These are phyloP conservation scores for Rhodotorula sp. DNA, from an alignment of 1,284 basidiomycete genomes.

Conservation along the genomic window DNA sequence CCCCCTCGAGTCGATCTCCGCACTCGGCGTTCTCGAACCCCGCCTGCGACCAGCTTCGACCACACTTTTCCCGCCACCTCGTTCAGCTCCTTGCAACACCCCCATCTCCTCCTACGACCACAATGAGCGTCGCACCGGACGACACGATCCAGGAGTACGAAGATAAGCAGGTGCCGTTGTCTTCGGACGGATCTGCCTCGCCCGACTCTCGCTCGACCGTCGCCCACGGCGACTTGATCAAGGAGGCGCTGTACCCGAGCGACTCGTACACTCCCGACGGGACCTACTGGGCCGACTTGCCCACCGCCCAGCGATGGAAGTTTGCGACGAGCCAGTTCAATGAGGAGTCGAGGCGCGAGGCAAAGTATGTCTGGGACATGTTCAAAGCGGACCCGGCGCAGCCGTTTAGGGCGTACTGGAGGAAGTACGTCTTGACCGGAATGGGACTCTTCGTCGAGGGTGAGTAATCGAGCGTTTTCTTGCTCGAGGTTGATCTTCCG, in stretches of 20 bases:
- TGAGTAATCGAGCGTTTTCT: background rate
- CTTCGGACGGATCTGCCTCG: background rate
- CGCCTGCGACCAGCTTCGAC: background rate
- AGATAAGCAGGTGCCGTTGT: background rate
- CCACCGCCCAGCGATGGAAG: conserved; percentile 42
- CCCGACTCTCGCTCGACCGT: background rate
- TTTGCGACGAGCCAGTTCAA: conserved; percentile 55
- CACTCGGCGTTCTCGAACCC: too few species aligned
- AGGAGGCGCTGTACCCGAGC: conserved; percentile 41
- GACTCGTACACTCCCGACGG: conserved; percentile 38
- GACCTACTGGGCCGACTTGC: conserved; percentile 51
- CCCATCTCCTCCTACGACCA: background rate
- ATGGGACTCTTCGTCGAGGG: conserved; percentile 44
- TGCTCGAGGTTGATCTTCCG: too few species aligned
- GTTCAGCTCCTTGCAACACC: background rate
- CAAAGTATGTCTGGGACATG: conserved; percentile 52
- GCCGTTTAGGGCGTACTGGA: conserved; percentile 54
- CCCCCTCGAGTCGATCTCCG: too few species aligned
- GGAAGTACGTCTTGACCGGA: conserved; percentile 56
- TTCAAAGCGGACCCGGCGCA: conserved; percentile 55
- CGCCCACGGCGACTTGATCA: conserved; percentile 14
- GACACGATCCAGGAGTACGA: conserved; percentile 1
- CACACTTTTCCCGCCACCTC: background rate
- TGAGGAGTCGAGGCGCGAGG: conserved; percentile 53
- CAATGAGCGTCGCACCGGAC: conserved; percentile 1